Base-by-base conservation (phyloP, 2,329 filamentous ascomycete genomes). In the Penicillium sp. region DNA sequence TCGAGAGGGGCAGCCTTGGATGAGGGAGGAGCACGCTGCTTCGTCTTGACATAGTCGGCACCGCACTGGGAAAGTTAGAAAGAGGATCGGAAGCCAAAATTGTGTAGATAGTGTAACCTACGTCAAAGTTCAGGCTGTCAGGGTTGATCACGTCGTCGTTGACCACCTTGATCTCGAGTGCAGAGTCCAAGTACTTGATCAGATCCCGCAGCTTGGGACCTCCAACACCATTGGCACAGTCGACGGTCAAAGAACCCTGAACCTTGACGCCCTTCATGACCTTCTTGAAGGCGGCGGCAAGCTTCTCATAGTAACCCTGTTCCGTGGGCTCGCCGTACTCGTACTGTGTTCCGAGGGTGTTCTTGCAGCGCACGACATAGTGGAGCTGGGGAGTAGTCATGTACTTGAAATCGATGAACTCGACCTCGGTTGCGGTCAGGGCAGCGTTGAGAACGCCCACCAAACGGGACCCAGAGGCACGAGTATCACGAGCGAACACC, bases 331-430 rank as follows among this genome's bases (percentile, higher is more conserved):
- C 87, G 58, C 95, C 95, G 73, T 98, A 99, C 18, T 92, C 86
- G 67, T 92, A 88, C 56, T 90, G 88, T 2, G 91, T 96, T 61
- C 90, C 91, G 69, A 95, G 85, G 1, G 94, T 98, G 80, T 99
- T 99, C 78, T 92, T 86, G 77, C 93, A 96, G 65, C 95, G 91
- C 35, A 94, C 94, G 64, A 98, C 83, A 78, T 99, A 99, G 81
- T 99, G 95, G 59, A 99, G 85, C 79, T 98, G 95, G n/a, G 95
- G 95, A 3, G 95, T 99, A 13, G 95, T 98, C 70, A 97, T 83
- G 73, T 93, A 88, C 78, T 94, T 95, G 80, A 88, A 94, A 81
- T 98, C 94, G 71, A 87, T 87, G 72, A 86, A 89, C 60, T 91
- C 86, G 55, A 89, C 87, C 56, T 85, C 85, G 49, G 89, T 89